These are phyloP conservation scores for Diaporthe longicolla DNA, from an alignment of 2,329 filamentous ascomycete species.

Conservation along the genomic window DNA sequence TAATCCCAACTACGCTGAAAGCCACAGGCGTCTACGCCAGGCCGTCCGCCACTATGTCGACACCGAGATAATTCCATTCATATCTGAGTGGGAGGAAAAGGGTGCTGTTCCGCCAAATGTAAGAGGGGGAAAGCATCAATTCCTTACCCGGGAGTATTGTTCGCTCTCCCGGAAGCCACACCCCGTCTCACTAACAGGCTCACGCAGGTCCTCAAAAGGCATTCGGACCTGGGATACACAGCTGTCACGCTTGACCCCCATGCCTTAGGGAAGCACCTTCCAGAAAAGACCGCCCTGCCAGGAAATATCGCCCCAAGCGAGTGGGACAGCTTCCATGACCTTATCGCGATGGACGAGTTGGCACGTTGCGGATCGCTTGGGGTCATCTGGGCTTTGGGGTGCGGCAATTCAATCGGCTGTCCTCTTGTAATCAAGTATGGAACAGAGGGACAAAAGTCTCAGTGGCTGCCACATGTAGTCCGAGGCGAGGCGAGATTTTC, in stretches of 20 bases:
- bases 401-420: slow-evolving; percentile 51
- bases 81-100: slow-evolving; percentile 52
- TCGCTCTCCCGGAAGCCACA: background rate
- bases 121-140: background rate
- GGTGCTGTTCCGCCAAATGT: slow-evolving; percentile 14
- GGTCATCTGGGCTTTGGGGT: slow-evolving; percentile 50
- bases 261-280: background rate
- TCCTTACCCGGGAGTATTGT: background rate
- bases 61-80: slow-evolving; percentile 62
- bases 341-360: slow-evolving; percentile 53
- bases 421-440: slow-evolving; percentile 40
- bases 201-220: background rate
- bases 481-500: slow-evolving; percentile 36
- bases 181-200: background rate
- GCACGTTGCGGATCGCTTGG: slow-evolving; percentile 52
- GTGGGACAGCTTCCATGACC: slow-evolving; percentile 54
- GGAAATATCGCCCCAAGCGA: slow-evolving; percentile 48
- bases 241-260: slow-evolving; percentile 13
- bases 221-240: slow-evolving; percentile 18
- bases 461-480: slow-evolving; percentile 25
- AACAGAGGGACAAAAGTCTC: slow-evolving; percentile 34
- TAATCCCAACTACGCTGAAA: slow-evolving; percentile 69
- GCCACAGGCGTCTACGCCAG: slow-evolving; percentile 68
- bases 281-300: background rate
- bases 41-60: slow-evolving; percentile 69